Evolutionary conservation across 2,329 filamentous ascomycete species (phyloP).

Genomic region (Colletotrichum tamarilloi): DNA sequence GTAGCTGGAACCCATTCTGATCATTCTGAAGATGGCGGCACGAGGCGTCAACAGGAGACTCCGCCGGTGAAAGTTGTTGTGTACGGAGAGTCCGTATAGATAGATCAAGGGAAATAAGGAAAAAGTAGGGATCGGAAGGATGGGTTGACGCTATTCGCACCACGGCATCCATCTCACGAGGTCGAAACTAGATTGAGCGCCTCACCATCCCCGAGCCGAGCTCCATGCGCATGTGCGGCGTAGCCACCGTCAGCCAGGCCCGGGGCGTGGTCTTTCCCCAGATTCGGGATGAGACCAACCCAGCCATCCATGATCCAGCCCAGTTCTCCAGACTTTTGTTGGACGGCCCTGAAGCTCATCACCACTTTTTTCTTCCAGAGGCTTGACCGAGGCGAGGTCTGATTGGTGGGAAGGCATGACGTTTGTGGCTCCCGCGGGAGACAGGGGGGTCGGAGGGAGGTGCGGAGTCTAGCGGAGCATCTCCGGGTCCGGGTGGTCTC

Average conservation of each 20-base stretch:
- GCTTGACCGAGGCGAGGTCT: background rate
- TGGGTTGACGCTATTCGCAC: constrained; percentile 16
- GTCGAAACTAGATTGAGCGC: constrained; percentile 11
- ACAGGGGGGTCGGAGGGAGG: constrained; percentile 8
- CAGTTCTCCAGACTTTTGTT: constrained; percentile 15
- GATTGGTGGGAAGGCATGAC: constrained; percentile 3
- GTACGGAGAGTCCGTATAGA: background rate
- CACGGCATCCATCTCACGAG: background rate
- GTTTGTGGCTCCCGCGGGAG: background rate
- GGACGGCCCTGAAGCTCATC: constrained; percentile 3
- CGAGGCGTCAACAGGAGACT: constrained; percentile 31
- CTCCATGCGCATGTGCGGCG: background rate
- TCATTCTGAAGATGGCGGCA: background rate
- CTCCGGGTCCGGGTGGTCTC: constrained; percentile 5
- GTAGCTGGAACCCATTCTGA: background rate
- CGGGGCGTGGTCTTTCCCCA: constrained; percentile 1
- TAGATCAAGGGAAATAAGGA: background rate
- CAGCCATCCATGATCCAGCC: background rate
- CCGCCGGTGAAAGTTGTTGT: background rate
- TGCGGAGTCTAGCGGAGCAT: constrained; percentile 36
- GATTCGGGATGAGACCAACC: constrained; percentile 17
- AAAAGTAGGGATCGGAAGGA: background rate
- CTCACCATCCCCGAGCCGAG: background rate
- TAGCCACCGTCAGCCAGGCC: background rate
- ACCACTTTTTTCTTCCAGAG: background rate